Base-by-base conservation (phyloP, 1,284 basidiomycete genomes). In the Irpex rosettiformis region DNA sequence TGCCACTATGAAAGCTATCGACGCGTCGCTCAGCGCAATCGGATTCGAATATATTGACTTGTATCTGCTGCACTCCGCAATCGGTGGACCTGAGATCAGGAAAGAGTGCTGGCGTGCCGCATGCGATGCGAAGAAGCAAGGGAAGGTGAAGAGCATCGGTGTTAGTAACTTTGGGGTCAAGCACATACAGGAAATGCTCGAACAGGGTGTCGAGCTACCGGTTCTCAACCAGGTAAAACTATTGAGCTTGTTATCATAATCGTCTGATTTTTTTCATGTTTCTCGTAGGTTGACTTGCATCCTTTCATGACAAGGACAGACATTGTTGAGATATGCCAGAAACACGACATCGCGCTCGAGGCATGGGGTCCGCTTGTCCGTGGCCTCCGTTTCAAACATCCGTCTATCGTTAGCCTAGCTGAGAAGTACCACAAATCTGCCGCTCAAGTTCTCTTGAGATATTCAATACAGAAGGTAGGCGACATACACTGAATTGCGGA, bases 391-490 rank as follows among this genome's bases (percentile, higher is more conserved):
- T 82, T 85, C 68, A 67, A 77, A 8, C 79, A 83, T 62, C 75
- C 80, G 29, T 64, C 67, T 6, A 75, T 86, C 60, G 68, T 67
- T 16, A 63, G 62, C 8, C 68, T 82, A 10, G 74, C 77, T 3
- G 58, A 71, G 30, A 84, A 86, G 74, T 83, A 89, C 65, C 69
- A 71, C 30, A 91, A 86, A 67, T 73, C 79, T 13, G 76, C 83
- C 13, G 82, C 86, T 1, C 89, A 93, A 66, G 75, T 94, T 47
- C 75, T 93, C 48, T 74, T 93, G 33, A 78, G 89, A 16, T 93
- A 88, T 76, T 88, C 84, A 11, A 70, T 94, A n/a, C 91, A 90
- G 78, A 82, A 89, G 84, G 88, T 87, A 22, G 21, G 16, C 8
- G n/a, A 21, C 21, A 22, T 43, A 33, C 52, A 29, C 13, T 37